Evolutionary conservation across 148 eudicot species (phyloP).

Genomic region (Fagopyrum homotropicum): DNA sequence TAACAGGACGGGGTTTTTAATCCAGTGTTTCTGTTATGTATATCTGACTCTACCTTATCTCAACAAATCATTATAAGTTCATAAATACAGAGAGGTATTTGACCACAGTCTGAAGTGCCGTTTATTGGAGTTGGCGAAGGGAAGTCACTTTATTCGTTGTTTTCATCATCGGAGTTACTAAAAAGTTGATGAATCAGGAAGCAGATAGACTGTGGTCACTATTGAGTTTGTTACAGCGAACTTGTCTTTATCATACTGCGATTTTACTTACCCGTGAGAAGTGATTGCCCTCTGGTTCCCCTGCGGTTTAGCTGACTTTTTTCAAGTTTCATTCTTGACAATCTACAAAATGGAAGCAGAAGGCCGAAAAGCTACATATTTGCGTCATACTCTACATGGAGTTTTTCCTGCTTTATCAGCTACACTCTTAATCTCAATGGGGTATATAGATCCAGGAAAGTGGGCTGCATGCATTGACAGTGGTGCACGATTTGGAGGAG

Average conservation of each 20-base stretch:
- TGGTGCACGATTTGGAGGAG: conserved; percentile 80
- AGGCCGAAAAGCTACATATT: conserved; percentile 16
- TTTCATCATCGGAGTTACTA: not conserved
- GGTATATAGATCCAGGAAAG: conserved; percentile 88
- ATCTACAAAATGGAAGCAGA: conserved; percentile 35
- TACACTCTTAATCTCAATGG: conserved; percentile 49
- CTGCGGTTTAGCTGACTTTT: not conserved
- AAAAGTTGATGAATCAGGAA: not conserved
- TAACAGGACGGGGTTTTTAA: not conserved
- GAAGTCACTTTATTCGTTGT: not conserved
- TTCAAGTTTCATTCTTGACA: conserved; percentile 8
- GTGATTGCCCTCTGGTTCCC: not conserved
- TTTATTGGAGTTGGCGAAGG: not conserved
- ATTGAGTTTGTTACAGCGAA: not conserved
- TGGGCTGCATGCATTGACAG: conserved; percentile 80
- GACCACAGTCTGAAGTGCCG: not conserved
- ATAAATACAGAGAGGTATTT: not conserved
- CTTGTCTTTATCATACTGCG: not conserved
- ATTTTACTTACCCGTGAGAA: not conserved
- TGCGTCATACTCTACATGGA: conserved; percentile 23
- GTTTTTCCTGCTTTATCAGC: conserved; percentile 54
- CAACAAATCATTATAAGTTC: too few relatives aligned
- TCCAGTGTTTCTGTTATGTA: not conserved
- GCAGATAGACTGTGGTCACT: not conserved
- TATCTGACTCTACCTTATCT: not conserved